These are phyloP conservation scores for Umbelopsis isabellina DNA, from an alignment of 192 early-diverging fungal genomes.

Conservation along the genomic window DNA sequence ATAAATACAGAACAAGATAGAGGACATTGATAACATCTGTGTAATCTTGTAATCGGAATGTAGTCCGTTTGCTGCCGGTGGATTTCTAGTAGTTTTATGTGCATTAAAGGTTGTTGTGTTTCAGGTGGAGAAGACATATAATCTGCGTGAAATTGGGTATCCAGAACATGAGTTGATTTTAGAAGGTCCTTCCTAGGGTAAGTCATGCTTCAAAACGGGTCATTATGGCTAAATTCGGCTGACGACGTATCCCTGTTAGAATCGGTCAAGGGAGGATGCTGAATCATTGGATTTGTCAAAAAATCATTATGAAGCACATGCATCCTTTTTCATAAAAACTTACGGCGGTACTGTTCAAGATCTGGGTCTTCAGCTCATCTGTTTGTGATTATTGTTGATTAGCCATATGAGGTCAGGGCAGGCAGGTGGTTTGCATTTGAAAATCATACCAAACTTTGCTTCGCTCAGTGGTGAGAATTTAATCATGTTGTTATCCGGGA, in stretches of 20 bases:
- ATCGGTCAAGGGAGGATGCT: conserved; percentile 15
- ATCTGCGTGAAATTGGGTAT: too few species aligned
- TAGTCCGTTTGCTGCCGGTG: too few species aligned
- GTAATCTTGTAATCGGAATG: too few species aligned
- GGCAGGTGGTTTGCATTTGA: not conserved
- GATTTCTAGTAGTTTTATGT: too few species aligned
- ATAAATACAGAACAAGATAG: too few species aligned
- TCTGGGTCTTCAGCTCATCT: conserved; percentile 50
- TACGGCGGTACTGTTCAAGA: conserved; percentile 37
- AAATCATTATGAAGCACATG: not conserved
- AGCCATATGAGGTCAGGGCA: not conserved
- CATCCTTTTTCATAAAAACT: not conserved
- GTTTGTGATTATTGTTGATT: not conserved
- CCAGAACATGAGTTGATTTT: too few species aligned
- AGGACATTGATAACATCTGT: too few species aligned
- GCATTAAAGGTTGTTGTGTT: too few species aligned
- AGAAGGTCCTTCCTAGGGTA: too few species aligned
- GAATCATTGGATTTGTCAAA: not conserved
- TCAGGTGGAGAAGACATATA: too few species aligned
- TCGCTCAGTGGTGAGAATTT: conserved; percentile 60
- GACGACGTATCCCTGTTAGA: not conserved
- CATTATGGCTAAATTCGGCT: not conserved
- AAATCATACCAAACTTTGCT: conserved; percentile 53
- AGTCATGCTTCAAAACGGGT: not conserved
- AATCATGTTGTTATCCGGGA: conserved; percentile 59